Evolutionary conservation across 73 alveolate genomes (phyloP).

Genomic region (Tetrahymena borealis): DNA sequence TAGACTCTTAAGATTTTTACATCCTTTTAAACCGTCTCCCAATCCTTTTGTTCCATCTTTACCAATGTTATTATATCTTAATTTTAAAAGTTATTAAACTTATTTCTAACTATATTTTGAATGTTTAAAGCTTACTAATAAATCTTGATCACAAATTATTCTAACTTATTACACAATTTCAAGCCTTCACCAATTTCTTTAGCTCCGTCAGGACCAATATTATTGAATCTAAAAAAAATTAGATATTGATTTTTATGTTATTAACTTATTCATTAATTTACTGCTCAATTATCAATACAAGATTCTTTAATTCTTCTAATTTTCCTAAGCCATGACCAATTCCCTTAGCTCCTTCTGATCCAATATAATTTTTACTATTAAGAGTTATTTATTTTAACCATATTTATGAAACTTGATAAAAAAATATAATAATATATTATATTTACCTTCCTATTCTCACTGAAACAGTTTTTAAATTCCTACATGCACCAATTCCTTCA

Average conservation of each 20-base stretch:
- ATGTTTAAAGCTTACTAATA: neutral
- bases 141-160: neutral
- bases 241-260: neutral
- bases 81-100: neutral
- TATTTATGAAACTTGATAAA: too few relatives aligned
- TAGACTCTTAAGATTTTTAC: neutral
- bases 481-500: neutral
- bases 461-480: neutral
- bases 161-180: neutral
- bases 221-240: neutral
- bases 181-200: neutral
- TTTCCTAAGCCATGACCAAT: neutral
- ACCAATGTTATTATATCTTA: neutral
- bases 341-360: neutral
- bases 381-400: too few relatives aligned
- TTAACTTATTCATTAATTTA: neutral
- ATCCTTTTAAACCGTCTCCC: neutral
- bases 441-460: neutral
- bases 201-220: slow-evolving; percentile 1
- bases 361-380: neutral
- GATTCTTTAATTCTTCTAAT: neutral
- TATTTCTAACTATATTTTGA: neutral
- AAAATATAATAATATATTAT: too few relatives aligned
- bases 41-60: neutral
- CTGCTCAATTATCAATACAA: neutral